phyloP scores from a whole-genome alignment of 2,329 filamentous ascomycete species.

The Fusarium luffae region DNA sequence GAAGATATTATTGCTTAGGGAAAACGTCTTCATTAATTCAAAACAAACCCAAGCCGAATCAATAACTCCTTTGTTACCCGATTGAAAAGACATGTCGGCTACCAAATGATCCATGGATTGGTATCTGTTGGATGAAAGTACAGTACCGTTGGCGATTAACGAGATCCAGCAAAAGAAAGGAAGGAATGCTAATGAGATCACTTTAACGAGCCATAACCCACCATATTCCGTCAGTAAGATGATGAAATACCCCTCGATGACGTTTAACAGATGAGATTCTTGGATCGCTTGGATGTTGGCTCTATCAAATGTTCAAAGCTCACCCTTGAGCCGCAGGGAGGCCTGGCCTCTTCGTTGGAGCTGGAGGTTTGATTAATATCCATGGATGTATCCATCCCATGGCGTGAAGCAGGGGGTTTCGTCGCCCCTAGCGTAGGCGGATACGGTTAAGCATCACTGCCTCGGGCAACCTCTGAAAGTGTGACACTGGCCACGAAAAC shows the following conservation, averaged over 20 bases:
- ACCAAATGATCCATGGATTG: constrained; percentile 1
- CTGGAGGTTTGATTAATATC: constrained; percentile 25
- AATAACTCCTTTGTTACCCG: not conserved
- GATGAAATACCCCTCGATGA: constrained; percentile 43
- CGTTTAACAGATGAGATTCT: constrained; percentile 28
- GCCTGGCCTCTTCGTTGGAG: constrained; percentile 5
- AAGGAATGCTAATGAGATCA: constrained; percentile 38
- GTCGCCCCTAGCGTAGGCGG: constrained; percentile 37
- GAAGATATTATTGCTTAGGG: not conserved
- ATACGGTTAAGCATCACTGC: constrained; percentile 40
- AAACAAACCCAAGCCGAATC: not conserved
- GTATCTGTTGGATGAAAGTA: not conserved
- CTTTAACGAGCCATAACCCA: constrained; percentile 17
- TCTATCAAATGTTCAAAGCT: constrained; percentile 15
- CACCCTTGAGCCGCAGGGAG: constrained; percentile 32
- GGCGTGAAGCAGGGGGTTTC: constrained; percentile 32
- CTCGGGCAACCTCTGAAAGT: constrained; percentile 27
- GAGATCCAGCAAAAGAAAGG: constrained; percentile 14
- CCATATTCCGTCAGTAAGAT: constrained; percentile 20
- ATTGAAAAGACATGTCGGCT: not conserved
- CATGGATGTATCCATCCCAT: constrained; percentile 18
- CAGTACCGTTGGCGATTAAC: not conserved
- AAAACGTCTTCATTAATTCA: not conserved
- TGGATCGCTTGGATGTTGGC: constrained; percentile 20
- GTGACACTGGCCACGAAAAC: constrained; percentile 30